Conservation (phyloP, 2,329 filamentous ascomycete species). For the Sporothrix protearum region DNA sequence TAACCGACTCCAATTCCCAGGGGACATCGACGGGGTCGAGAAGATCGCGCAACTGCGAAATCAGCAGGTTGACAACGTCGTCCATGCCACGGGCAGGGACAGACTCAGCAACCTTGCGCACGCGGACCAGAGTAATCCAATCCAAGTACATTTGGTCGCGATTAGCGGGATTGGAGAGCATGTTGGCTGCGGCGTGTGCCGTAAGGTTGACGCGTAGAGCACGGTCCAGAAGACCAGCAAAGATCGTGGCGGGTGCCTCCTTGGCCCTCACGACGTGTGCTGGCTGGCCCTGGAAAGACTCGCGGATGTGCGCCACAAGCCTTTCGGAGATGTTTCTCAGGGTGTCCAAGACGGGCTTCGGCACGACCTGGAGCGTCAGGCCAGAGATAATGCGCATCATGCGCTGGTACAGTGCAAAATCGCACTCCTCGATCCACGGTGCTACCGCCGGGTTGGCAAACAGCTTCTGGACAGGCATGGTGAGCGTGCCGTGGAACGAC, state of each 20-base stretch:
- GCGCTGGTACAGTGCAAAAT: constrained; percentile 92
- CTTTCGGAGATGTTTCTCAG: constrained; percentile 81
- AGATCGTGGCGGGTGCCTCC: constrained; percentile 81
- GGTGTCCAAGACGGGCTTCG: constrained; percentile 80
- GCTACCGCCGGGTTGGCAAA: constrained; percentile 77
- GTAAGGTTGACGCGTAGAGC: constrained; percentile 88
- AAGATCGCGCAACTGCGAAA: constrained; percentile 66
- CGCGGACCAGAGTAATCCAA: constrained; percentile 67
- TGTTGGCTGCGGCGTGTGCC: constrained; percentile 88
- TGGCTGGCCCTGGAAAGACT: constrained; percentile 81
- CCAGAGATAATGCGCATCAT: constrained; percentile 90
- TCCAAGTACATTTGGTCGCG: constrained; percentile 94
- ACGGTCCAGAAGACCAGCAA: constrained; percentile 79
- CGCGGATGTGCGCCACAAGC: constrained; percentile 75
- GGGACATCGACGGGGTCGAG: constrained; percentile 65
- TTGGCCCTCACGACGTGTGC: constrained; percentile 82
- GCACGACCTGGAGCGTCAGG: constrained; percentile 87
- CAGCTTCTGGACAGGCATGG: constrained; percentile 92
- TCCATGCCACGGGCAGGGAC: constrained; percentile 63
- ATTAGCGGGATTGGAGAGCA: constrained; percentile 83
- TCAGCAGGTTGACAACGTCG: constrained; percentile 59
- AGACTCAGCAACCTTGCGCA: constrained; percentile 61
- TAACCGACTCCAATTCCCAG: constrained; percentile 61
- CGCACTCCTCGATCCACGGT: constrained; percentile 91
- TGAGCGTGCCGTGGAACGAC: constrained; percentile 93